Percentiles rank a stretch among this genome's conserved stretches.
Conservation (phyloP, 2,329 filamentous ascomycete species). For the Trichophyton mentagrophytes region DNA sequence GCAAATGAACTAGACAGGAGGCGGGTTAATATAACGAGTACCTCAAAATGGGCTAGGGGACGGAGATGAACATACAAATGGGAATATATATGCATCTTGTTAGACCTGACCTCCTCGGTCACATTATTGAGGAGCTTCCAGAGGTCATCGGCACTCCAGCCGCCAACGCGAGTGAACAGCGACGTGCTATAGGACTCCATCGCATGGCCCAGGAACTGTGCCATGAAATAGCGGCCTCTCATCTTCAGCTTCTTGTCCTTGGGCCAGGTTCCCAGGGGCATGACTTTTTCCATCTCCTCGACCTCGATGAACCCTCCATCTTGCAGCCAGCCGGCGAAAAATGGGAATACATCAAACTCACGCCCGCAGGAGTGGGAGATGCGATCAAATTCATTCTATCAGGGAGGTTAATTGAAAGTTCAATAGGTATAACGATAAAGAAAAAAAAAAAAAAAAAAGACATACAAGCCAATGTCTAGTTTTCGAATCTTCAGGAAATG, state of each 20-base stretch:
- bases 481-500: conserved; percentile 7
- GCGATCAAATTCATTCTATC: conserved; percentile 9
- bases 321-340: conserved; percentile 3
- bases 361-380: conserved; percentile 6
- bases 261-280: conserved; percentile 14
- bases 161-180: conserved; percentile 18
- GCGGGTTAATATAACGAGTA: background rate
- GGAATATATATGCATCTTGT: conserved; percentile 21
- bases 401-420: too few relatives aligned
- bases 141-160: conserved; percentile 17
- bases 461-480: conserved; percentile 10
- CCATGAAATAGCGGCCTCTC: conserved; percentile 17
- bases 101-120: conserved; percentile 17
- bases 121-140: conserved; percentile 16
- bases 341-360: conserved; percentile 12
- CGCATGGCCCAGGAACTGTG: conserved; percentile 17
- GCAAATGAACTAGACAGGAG: conserved; percentile 1
- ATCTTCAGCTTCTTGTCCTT: conserved; percentile 13
- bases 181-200: conserved; percentile 20
- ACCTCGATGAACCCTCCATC: conserved; percentile 11
- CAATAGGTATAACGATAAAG: background rate
- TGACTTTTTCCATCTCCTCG: conserved; percentile 9
- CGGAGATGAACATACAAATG: conserved; percentile 15
- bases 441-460: background rate
- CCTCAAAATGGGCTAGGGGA: background rate